phyloP scores from a whole-genome alignment of 2,329 filamentous ascomycete genomes.

The Colletotrichum graminicola region DNA sequence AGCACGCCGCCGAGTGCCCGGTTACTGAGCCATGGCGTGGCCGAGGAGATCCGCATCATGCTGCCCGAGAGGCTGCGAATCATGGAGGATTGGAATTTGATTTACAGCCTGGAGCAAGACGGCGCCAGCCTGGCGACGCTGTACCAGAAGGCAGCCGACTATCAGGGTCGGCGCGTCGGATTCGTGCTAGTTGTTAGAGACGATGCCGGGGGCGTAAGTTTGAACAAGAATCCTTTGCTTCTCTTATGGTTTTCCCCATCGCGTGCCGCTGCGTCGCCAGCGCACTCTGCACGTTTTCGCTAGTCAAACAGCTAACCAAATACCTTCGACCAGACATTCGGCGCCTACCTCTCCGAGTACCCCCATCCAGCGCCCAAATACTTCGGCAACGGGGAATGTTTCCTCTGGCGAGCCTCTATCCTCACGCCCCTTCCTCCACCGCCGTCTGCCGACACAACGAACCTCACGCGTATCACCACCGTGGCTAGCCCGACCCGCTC shows the following conservation, averaged over 20 bases:
- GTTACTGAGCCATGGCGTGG: constrained; percentile 79
- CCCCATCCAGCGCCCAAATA: constrained; percentile 86
- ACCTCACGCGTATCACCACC: constrained; percentile 60
- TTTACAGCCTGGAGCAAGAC: constrained; percentile 92
- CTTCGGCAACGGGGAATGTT: constrained; percentile 97
- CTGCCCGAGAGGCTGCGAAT: constrained; percentile 89
- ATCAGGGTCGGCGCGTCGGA: constrained; percentile 78
- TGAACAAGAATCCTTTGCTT: not conserved
- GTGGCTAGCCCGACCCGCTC: constrained; percentile 47
- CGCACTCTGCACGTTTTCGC: not conserved
- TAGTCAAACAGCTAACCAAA: constrained; percentile 7
- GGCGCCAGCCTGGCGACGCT: constrained; percentile 89
- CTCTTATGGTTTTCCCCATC: not conserved
- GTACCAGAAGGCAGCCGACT: constrained; percentile 81
- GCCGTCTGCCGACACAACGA: constrained; percentile 64
- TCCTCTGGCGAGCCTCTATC: constrained; percentile 72
- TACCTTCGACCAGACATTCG: constrained; percentile 73
- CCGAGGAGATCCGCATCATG: constrained; percentile 93
- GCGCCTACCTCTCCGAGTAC: constrained; percentile 91
- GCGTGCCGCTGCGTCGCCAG: not conserved
- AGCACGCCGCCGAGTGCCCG: constrained; percentile 71
- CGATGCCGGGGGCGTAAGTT: constrained; percentile 76
- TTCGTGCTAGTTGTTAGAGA: constrained; percentile 93
- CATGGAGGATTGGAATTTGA: constrained; percentile 85
- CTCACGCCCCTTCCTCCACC: constrained; percentile 66